phyloP scores from a whole-genome alignment of 169 alveolate genomes.

The Cryptosporidium sp. region DNA sequence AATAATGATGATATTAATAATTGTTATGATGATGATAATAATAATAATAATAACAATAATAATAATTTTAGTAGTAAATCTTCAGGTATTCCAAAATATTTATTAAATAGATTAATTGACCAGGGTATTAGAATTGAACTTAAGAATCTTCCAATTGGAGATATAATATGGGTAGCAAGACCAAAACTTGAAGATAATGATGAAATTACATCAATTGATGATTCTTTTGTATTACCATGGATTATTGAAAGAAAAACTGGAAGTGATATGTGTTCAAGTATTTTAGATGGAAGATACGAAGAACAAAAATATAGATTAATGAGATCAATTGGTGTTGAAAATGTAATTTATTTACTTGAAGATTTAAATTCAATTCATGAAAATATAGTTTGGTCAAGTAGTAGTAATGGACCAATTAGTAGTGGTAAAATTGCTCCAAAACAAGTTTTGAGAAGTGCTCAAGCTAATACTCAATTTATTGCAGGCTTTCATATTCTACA shows the following conservation, averaged over 20 bases:
- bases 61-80: conserved; percentile 3
- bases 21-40: not conserved
- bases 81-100: conserved; percentile 59
- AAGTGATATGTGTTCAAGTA: conserved; percentile 85
- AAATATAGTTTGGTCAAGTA: conserved; percentile 59
- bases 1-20: not conserved
- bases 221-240: conserved; percentile 85
- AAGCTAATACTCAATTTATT: conserved; percentile 79
- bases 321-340: conserved; percentile 83
- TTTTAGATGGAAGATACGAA: conserved; percentile 86
- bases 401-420: conserved; percentile 74
- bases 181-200: conserved; percentile 34
- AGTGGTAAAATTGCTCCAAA: conserved; percentile 80
- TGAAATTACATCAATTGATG: conserved; percentile 77
- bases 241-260: conserved; percentile 86
- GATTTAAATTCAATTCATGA: conserved; percentile 74
- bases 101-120: conserved; percentile 34
- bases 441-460: conserved; percentile 76
- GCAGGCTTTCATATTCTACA: conserved; percentile 79
- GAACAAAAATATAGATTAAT: conserved; percentile 86
- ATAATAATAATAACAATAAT: not conserved
- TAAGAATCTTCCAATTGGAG: conserved; percentile 63
- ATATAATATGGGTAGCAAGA: conserved; percentile 71
- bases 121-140: conserved; percentile 61
- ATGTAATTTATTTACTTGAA: conserved; percentile 84